Conservation (phyloP, 169 alveolate species). For the Sarcocystis neurona region DNA sequence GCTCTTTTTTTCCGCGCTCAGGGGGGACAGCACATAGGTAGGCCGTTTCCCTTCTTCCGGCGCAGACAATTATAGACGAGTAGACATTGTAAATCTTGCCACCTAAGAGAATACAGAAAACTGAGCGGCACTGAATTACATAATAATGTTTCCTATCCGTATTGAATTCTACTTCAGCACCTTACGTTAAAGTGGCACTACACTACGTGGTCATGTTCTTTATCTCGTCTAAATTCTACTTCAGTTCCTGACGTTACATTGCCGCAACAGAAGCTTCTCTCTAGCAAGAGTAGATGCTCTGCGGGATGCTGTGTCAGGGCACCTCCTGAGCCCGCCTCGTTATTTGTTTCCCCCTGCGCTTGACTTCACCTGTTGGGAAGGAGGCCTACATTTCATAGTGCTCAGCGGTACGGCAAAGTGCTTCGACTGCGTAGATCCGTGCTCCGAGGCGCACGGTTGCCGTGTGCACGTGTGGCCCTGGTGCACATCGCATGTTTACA, state of each 20-base stretch:
- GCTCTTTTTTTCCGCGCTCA: too few species aligned
- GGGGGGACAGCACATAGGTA: too few species aligned
- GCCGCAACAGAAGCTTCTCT: too few species aligned
- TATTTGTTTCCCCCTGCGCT: not conserved
- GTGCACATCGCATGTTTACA: not conserved
- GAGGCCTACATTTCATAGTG: not conserved
- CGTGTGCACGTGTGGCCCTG: not conserved
- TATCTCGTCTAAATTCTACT: not conserved
- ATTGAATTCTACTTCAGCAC: too few species aligned
- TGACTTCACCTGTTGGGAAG: not conserved
- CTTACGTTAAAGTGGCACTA: not conserved
- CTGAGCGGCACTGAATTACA: too few species aligned
- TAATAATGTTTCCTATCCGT: too few species aligned
- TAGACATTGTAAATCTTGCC: too few species aligned
- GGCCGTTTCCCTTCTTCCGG: too few species aligned
- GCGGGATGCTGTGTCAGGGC: not conserved
- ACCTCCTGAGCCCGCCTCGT: not conserved
- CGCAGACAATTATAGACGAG: too few species aligned
- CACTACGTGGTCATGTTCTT: not conserved
- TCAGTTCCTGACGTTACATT: not conserved
- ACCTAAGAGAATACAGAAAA: too few species aligned
- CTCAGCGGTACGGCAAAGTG: not conserved
- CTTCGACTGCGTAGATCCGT: not conserved
- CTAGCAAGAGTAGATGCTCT: not conserved
- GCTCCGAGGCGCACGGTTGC: slow-evolving; percentile 2